Base-by-base conservation (phyloP, 805 yeast genomes). In the Starmerella asiatica region DNA sequence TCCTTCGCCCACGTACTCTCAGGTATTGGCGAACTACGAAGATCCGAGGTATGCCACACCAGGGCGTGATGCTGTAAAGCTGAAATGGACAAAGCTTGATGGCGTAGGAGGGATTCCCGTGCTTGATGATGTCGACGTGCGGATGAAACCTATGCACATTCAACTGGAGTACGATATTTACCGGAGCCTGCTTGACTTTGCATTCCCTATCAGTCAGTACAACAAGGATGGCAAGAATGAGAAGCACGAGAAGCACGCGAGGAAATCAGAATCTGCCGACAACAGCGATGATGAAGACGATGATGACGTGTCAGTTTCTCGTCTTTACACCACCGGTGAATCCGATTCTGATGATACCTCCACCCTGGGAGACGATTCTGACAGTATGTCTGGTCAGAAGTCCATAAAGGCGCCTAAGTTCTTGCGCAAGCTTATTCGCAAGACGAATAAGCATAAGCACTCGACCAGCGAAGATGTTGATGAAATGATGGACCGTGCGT, bases 51-150 rank as follows among this genome's bases (percentile, higher is more conserved):
- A 32, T 20, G 15, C 34, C 5, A 16, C n/a, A 9, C 27, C 16
- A 9, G 8, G n/a, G 5, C 33, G 21, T 3, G 37, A 37, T n/a
- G 46, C 49, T 44, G 56, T 77, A 6, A 57, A 59, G 5, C 57
- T 76, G 2, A 54, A 60, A 9, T 86, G 97, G 97, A 70, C 73
- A n/a, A 72, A 80, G 76, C 71, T 79, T 38, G 73, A 71, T 39
- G 84, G 93, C 0, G 79, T 88, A 40, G 97, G 95, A 24, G 97
- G 97, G 9, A 84, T 86, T 37, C 71, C 80, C n/a, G 76, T 86
- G 19, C 65, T 86, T 60, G 75, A 74, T 43, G 62, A 69, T 37
- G 76, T 83, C 19, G 71, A 71, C 28, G 64, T 82, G 16, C 57
- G 61, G 1, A 56, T 83, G 15, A 68, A 70, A 38, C 94, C 94